Conservation (phyloP, 2,329 filamentous ascomycete genomes). For the Sclerotiophoma versabilis region DNA sequence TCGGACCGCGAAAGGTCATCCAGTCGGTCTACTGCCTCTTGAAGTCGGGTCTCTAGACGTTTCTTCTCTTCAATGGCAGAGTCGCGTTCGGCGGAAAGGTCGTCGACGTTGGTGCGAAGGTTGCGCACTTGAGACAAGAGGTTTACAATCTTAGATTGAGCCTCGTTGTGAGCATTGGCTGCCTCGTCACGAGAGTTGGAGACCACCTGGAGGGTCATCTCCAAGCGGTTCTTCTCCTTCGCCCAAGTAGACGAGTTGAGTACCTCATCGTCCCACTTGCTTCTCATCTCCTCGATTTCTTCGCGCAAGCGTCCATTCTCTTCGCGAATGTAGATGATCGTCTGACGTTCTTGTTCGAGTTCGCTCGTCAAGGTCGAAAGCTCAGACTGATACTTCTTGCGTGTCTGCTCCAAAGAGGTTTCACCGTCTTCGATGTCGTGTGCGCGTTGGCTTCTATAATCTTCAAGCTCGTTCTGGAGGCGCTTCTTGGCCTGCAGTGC, state of each 20-base stretch:
- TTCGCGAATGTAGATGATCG: constrained; percentile 80
- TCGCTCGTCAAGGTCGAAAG: constrained; percentile 89
- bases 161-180: constrained; percentile 90
- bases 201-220: constrained; percentile 87
- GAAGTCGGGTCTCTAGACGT: constrained; percentile 80
- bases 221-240: constrained; percentile 93
- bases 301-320: constrained; percentile 91
- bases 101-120: constrained; percentile 84
- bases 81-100: constrained; percentile 84
- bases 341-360: constrained; percentile 90
- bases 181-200: constrained; percentile 93
- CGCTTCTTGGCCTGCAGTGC: constrained; percentile 90
- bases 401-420: constrained; percentile 92
- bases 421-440: constrained; percentile 98
- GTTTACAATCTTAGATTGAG: constrained; percentile 89
- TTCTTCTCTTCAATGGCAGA: constrained; percentile 87
- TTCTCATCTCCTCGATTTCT: constrained; percentile 91
- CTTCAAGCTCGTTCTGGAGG: constrained; percentile 95
- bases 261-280: constrained; percentile 98
- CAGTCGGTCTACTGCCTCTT: constrained; percentile 85
- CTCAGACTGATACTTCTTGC: constrained; percentile 96
- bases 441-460: constrained; percentile 92
- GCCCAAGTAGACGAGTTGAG: constrained; percentile 98
- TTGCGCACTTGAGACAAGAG: constrained; percentile 88
- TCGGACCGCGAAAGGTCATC: constrained; percentile 88